Conservation (phyloP, 805 yeast genomes). For the Candida adriatica region DNA sequence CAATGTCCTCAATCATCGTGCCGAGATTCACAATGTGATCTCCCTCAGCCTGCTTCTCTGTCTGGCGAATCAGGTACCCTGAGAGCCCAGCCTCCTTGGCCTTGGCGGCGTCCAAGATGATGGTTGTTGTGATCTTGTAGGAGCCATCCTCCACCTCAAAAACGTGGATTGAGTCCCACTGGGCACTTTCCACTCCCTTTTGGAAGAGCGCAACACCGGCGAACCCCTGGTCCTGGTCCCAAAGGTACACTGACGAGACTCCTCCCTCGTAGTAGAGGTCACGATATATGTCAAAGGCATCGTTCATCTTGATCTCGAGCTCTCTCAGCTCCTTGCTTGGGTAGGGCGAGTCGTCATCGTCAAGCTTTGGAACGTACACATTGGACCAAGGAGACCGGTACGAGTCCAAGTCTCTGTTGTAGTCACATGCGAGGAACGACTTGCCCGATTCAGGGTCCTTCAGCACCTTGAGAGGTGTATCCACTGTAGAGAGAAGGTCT, state of each 20-base stretch:
- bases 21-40: conserved; percentile 81
- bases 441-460: conserved; percentile 37
- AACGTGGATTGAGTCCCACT: conserved; percentile 93
- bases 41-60: conserved; percentile 31
- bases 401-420: conserved; percentile 91
- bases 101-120: conserved; percentile 60
- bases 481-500: conserved; percentile 81
- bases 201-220: conserved; percentile 90
- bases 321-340: conserved; percentile 64
- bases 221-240: conserved; percentile 75
- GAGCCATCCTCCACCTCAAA: conserved; percentile 41
- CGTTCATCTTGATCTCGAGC: conserved; percentile 77
- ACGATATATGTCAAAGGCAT: conserved; percentile 85
- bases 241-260: conserved; percentile 76
- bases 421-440: conserved; percentile 80
- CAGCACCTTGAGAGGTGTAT: conserved; percentile 61
- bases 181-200: conserved; percentile 42
- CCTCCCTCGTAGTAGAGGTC: conserved; percentile 97
- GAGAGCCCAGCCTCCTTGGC: conserved; percentile 45
- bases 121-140: conserved; percentile 81
- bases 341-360: conserved; percentile 64
- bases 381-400: conserved; percentile 90
- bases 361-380: conserved; percentile 51
- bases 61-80: conserved; percentile 84
- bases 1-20: conserved; percentile 77